Evolutionary conservation across 2,329 filamentous ascomycete genomes (phyloP), one percentile per base, ranked within the genome.

Genomic region (Calonectria hongkongensis): DNA sequence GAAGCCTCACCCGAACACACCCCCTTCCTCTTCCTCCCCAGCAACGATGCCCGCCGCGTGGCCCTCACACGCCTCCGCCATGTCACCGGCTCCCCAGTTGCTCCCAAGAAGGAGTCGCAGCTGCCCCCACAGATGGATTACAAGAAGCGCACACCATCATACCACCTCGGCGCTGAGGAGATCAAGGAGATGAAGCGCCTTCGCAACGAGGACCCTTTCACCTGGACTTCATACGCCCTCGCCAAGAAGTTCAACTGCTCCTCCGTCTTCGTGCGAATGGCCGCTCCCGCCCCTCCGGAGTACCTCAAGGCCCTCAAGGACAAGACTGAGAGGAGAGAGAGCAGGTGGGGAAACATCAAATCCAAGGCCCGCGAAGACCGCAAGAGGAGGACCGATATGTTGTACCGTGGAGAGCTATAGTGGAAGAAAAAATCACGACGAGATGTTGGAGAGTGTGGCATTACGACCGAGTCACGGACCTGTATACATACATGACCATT

Each of bases 21-120:
- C n/a, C 91, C 91, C 70, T 89, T 92, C 84, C 89, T 91, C 81
- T 93, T 93, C 84, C 88, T 93, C 36, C 91, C 91, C 67, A 87
- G 86, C 64, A 83, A 80, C 75, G 90, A 92, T 79, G 88, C 89
- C 18, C 88, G 89, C 58, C 88, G 89, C 33, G 83, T 84, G 66
- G 86, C 87, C 58, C 87, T 88, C 81, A 83, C 89, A 48, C 82
- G 84, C 18, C 81, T 85, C 48, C 86, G 90, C 41, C 81, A 82
- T 72, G 79, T 80, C 39, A 79, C 82, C 15, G 68, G 78, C 33
- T 80, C 79, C 9, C 64, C 79, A 9, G 54, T 77, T 1, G 48
- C 73, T 4, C 51, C 79, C 25, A 64, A 75, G 21, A 63, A 75
- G 43, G 72, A 72, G 41, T 71, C 72, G n/a, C 76, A 80, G n/a